A percentile compares a stretch with the other conserved stretches of the same genome.
Evolutionary conservation across 371 early-diverging fungal species (phyloP).

Genomic region (Rhizopus delemar): DNA sequence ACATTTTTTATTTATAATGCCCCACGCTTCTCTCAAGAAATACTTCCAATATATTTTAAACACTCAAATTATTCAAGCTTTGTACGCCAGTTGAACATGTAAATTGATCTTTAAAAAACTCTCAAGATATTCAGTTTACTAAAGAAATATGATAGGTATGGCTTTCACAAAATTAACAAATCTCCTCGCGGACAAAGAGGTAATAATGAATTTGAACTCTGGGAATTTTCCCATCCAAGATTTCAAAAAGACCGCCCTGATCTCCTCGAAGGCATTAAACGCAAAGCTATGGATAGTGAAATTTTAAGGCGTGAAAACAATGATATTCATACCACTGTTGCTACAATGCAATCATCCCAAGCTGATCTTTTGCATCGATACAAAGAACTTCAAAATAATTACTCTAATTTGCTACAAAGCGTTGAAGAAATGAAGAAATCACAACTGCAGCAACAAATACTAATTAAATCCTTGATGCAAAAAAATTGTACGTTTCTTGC

Average conservation of each 20-base stretch:
- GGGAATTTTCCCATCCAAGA: conserved; percentile 55
- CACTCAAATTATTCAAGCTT: conserved; percentile 51
- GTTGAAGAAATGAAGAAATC: conserved; percentile 64
- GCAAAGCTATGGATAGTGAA: conserved; percentile 73
- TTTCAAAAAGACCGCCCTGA: conserved; percentile 50
- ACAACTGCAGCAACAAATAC: conserved; percentile 54
- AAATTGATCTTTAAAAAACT: conserved; percentile 37
- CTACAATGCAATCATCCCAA: conserved; percentile 68
- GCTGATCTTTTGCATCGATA: conserved; percentile 65
- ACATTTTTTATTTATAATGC: conserved; percentile 89
- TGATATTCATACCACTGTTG: conserved; percentile 67
- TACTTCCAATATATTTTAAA: conserved; percentile 78
- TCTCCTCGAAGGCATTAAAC: conserved; percentile 44
- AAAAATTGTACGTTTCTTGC: too few species aligned
- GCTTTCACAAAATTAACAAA: conserved; percentile 63
- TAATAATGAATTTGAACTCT: conserved; percentile 62
- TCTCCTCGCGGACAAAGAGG: conserved; percentile 70
- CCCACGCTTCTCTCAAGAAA: conserved; percentile 77
- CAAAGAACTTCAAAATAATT: conserved; percentile 61
- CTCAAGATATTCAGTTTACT: conserved; percentile 14
- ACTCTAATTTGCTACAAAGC: conserved; percentile 63
- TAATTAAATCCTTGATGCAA: neutral
- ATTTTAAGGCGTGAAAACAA: conserved; percentile 66
- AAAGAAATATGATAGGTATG: conserved; percentile 55
- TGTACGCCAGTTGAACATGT: conserved; percentile 74